Evolutionary conservation across 768 basidiomycete species (phyloP).

Genomic region (Kwoniella europaea): DNA sequence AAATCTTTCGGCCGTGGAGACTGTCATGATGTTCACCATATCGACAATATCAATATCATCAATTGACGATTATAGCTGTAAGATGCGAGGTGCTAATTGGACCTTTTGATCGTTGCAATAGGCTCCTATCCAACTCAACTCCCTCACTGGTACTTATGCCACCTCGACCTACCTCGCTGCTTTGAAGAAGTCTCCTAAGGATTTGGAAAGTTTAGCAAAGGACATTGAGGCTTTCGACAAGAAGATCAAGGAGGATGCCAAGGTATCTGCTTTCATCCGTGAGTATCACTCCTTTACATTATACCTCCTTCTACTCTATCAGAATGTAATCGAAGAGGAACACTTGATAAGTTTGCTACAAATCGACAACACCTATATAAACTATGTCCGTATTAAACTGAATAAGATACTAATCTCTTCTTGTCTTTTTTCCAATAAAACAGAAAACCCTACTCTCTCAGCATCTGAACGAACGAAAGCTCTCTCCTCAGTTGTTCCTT

Average conservation of each 20-base stretch:
- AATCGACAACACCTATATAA: too few species aligned
- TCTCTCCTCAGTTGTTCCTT: conserved; percentile 69
- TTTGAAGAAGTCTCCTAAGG: conserved; percentile 78
- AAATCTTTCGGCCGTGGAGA: conserved; percentile 8
- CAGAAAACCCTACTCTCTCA: conserved; percentile 86
- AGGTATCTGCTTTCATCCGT: conserved; percentile 72
- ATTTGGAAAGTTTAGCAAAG: conserved; percentile 80
- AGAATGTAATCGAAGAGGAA: too few species aligned
- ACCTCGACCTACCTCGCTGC: conserved; percentile 58
- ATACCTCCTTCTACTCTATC: neutral
- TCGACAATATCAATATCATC: neutral
- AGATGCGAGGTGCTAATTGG: too few species aligned
- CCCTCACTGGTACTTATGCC: conserved; percentile 57
- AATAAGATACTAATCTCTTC: neutral
- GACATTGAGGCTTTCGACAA: conserved; percentile 76
- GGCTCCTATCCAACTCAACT: conserved; percentile 58
- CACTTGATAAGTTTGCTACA: too few species aligned
- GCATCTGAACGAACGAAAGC: conserved; percentile 73
- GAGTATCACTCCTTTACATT: conserved; percentile 25
- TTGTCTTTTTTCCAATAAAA: neutral
- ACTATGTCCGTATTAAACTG: neutral
- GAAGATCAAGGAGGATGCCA: conserved; percentile 70
- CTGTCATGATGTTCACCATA: neutral
- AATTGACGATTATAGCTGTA: neutral
- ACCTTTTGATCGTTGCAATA: conserved; percentile 10